Percentiles rank a stretch among this genome's conserved stretches.
Conservation (phyloP, 2,329 filamentous ascomycete genomes). For the Aspergillus awamori region DNA sequence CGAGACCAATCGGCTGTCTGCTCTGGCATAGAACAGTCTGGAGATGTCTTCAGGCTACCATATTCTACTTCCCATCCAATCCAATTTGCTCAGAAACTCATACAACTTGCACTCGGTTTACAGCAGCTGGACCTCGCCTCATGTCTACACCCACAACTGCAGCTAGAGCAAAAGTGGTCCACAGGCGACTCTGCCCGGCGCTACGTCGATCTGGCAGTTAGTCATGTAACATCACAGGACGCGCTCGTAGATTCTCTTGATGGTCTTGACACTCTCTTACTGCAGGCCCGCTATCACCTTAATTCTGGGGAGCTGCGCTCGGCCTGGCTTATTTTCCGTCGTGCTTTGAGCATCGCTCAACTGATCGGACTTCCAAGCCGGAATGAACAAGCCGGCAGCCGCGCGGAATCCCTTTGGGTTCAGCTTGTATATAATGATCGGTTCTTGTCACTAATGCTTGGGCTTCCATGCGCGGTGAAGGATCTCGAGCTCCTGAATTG, state of each 20-base stretch:
- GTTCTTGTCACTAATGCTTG: slow-evolving; percentile 5
- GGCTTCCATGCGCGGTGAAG: background rate
- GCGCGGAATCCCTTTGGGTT: background rate
- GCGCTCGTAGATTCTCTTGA: slow-evolving; percentile 3
- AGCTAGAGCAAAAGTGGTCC: background rate
- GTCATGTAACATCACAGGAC: slow-evolving; percentile 5
- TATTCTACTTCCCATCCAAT: background rate
- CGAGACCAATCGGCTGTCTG: background rate
- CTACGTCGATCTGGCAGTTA: background rate
- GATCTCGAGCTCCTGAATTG: background rate
- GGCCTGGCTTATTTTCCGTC: background rate
- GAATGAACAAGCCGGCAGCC: background rate
- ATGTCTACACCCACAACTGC: background rate
- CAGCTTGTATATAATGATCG: slow-evolving; percentile 9
- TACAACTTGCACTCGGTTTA: slow-evolving; percentile 6
- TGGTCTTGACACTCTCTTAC: slow-evolving; percentile 6
- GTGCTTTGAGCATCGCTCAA: slow-evolving; percentile 1
- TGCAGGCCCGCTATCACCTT: slow-evolving; percentile 6
- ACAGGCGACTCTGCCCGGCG: background rate
- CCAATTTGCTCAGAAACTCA: slow-evolving; percentile 1
- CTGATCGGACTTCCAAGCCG: background rate
- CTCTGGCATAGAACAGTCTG: background rate
- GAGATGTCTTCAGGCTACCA: background rate
- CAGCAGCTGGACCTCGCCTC: slow-evolving; percentile 3
- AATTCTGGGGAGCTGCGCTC: background rate